Evolutionary conservation across 345 rosid species (phyloP), one percentile per base, ranked within the genome.

Genomic region (Tarenaya hassleriana): DNA sequence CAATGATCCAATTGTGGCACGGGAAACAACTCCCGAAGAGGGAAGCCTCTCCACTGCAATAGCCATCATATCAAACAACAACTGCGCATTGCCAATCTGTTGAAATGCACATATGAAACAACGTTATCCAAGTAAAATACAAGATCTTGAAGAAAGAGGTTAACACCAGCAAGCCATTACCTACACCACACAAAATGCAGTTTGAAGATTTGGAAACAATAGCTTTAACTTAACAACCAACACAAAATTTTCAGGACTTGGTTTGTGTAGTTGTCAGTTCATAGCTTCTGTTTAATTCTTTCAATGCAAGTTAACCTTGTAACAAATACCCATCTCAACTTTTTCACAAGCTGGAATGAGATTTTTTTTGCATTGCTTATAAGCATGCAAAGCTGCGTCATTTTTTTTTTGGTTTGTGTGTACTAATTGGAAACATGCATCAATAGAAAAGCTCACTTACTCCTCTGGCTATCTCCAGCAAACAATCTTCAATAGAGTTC

Each of bases 401-500:
- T n/a, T n/a, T n/a, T n/a, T n/a, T n/a, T n/a, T n/a, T n/a, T n/a
- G n/a, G n/a, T n/a, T n/a, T n/a, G n/a, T n/a, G n/a, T 24, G 29
- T 24, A 24, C 5, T 2, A 24, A 2, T 24, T 2, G 3, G 5
- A 5, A 24, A 24, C 29, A 24, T 24, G 29, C 29, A 24, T 24
- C 3, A 24, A 24, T 24, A 24, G 53, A 44, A 47, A 15, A 19
- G 34, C 14, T 55, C 19, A n/a, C 47, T 62, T 79, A 85, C 90
- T 77, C 98, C 95, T 71, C 73, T 85, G 29, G 91, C 86, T 60
- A 85, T 80, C 70, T 92, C 97, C 39, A 81, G 79, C 55, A 92
- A 76, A 73, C 98, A 88, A 73, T 82, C 95, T 80, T 85, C 94
- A 55, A 83, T 85, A 67, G 98, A 72, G 55, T 81, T 83, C 56